Base-by-base conservation (phyloP, 176 grass and related monocot genomes). In the Aegilops bicornis region DNA sequence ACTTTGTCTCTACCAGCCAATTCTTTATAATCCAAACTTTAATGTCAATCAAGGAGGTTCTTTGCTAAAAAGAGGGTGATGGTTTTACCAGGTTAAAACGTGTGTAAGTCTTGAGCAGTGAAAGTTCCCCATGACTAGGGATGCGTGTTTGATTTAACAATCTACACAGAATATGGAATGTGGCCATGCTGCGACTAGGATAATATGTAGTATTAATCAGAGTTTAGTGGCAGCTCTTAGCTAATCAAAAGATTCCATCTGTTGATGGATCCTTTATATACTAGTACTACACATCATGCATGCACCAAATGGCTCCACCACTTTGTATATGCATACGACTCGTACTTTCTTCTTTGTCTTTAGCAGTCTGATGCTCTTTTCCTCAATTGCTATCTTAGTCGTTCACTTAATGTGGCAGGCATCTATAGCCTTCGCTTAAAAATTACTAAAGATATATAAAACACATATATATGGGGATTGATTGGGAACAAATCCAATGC, bases 221-320 rank as follows among this genome's bases (percentile, higher is more conserved):
- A 74, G 16, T 37, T 64, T 86, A 90, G 89, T 90, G 85, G 84
- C 72, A 90, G 31, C 70, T 70, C 75, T n/a, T 74, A 83, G 74
- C 80, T 87, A 83, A 90, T 66, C 67, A 84, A 90, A 83, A 87
- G 81, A 87, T 90, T 90, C 85, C 85, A 84, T 90, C 31, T 83
- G 52, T 74, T 74, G 37, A 60, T 83, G 27, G 47, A 77, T 77
- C 56, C 73, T 87, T 80, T 75, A 90, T 89, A 52, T 73, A 82
- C 78, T 64, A 37, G 39, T 73, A 82, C 78, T 64, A 37, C 29
- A 56, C 63, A 77, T 85, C 70, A 77, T 77, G 73, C 73, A 91
- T 77, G 73, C 47, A 81, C 76, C 82, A n/a, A 88, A 81, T 23
- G 39, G 60, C 69, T 81, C 22, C 64, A 29, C 79, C 67, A 77